Evolutionary conservation across 306 rosid species (phyloP).

Genomic region (Senna siamea): DNA sequence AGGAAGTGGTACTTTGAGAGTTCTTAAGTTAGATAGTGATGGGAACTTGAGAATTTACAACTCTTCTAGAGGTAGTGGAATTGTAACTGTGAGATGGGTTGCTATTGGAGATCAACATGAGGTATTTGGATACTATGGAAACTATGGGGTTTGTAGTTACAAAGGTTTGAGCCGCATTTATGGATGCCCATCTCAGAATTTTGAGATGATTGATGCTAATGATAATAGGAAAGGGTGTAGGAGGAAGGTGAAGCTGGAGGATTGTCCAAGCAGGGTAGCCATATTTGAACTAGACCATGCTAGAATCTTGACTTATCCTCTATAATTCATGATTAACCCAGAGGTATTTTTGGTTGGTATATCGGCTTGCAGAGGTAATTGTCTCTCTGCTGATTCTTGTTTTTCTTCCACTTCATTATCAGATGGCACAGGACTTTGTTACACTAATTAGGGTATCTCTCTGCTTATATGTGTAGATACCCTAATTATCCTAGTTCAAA

Average conservation of each 20-base stretch:
- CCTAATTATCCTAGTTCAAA: no score
- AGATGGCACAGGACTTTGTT: constrained; percentile 72
- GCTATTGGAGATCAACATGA: no score
- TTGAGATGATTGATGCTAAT: constrained; percentile 60
- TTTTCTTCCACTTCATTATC: constrained; percentile 65
- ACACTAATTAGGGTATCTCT: no score
- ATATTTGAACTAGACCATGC: constrained; percentile 59
- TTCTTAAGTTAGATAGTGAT: constrained; percentile 66
- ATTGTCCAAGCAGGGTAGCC: constrained; percentile 53
- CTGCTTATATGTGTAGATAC: no score
- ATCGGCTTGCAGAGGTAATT: constrained; percentile 61
- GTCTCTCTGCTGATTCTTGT: constrained; percentile 60
- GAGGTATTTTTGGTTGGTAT: constrained; percentile 53
- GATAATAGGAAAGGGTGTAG: constrained; percentile 70
- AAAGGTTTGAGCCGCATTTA: constrained; percentile 64
- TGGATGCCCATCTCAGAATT: constrained; percentile 72
- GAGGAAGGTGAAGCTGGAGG: constrained; percentile 55
- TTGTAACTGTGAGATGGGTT: no score
- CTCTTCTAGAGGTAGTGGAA: no score
- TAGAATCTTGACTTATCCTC: constrained; percentile 64
- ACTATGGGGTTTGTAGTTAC: no score
- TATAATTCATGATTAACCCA: constrained; percentile 39
- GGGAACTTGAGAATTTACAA: no score
- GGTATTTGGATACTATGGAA: no score
- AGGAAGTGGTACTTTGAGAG: constrained; percentile 48